These are phyloP conservation scores for Saccharomycopsis sp. DNA, from an alignment of 805 yeast genomes.

Conservation along the genomic window DNA sequence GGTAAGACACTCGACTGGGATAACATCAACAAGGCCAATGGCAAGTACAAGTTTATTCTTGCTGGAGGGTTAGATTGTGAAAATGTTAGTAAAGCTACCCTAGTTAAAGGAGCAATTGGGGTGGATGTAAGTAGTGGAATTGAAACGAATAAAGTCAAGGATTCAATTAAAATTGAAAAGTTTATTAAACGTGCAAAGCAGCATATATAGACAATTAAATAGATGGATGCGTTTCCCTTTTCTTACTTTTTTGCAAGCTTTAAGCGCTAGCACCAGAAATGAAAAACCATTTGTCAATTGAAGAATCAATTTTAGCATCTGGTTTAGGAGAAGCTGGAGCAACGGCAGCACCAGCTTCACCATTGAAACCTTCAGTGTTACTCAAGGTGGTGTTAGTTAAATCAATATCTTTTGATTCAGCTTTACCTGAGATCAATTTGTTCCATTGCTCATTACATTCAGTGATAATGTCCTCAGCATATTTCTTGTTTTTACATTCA, in stretches of 20 bases:
- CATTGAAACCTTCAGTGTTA: constrained; percentile 46
- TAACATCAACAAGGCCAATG: constrained; percentile 34
- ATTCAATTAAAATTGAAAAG: constrained; percentile 47
- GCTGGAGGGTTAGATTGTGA: constrained; percentile 88
- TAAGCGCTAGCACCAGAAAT: constrained; percentile 72
- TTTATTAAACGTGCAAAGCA: constrained; percentile 56
- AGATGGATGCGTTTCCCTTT: not conserved
- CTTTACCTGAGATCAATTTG: constrained; percentile 58
- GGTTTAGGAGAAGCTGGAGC: constrained; percentile 69
- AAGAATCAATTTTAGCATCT: constrained; percentile 93
- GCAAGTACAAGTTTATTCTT: constrained; percentile 41
- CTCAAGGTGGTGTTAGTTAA: constrained; percentile 71
- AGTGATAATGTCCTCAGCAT: constrained; percentile 76
- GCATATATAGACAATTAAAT: not conserved
- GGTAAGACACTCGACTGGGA: constrained; percentile 79
- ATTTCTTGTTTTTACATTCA: constrained; percentile 77
- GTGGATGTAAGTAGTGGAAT: constrained; percentile 96
- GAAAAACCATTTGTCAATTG: constrained; percentile 98
- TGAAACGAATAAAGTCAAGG: constrained; percentile 73
- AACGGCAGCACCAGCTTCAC: constrained; percentile 40
- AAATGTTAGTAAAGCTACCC: constrained; percentile 53
- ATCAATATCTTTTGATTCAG: constrained; percentile 54
- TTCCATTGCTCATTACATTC: constrained; percentile 87
- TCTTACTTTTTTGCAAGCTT: constrained; percentile 2
- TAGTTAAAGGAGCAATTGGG: constrained; percentile 60